A percentile compares a stretch with the other conserved stretches of the same genome.
Evolutionary conservation across 2,329 filamentous ascomycete genomes (phyloP).

Genomic region (Penicillium corylophilum): DNA sequence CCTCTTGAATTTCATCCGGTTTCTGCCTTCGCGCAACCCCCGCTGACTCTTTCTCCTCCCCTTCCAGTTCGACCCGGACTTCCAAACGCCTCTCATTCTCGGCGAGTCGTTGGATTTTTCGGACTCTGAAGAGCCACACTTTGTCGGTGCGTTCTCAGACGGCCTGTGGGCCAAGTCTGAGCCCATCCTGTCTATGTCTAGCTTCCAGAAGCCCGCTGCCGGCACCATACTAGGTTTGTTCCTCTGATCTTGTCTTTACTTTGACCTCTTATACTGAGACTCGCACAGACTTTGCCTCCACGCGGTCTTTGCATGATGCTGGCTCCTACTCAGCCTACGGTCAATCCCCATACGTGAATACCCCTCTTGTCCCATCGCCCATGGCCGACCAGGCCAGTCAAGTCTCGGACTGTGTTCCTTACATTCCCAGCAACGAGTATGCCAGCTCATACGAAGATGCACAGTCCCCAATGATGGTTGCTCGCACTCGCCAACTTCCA

Average conservation of each 20-base stretch:
- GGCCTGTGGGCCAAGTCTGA: constrained; percentile 57
- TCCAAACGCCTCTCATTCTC: constrained; percentile 48
- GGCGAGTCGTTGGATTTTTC: constrained; percentile 49
- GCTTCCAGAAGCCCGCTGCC: constrained; percentile 73
- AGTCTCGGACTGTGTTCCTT: constrained; percentile 42
- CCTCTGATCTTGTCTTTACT: not conserved
- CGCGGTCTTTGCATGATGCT: constrained; percentile 40
- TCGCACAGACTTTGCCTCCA: constrained; percentile 37
- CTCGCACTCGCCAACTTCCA: constrained; percentile 59
- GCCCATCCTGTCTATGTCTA: constrained; percentile 74
- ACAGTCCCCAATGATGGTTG: constrained; percentile 65
- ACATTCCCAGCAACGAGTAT: constrained; percentile 39
- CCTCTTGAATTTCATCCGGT: not conserved
- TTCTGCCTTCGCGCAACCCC: constrained; percentile 2
- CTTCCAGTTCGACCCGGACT: constrained; percentile 44
- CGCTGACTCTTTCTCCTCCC: constrained; percentile 17
- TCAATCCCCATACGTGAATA: constrained; percentile 40
- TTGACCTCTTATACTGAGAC: constrained; percentile 10
- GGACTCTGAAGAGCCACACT: constrained; percentile 46
- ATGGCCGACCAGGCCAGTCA: constrained; percentile 44
- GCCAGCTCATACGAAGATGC: constrained; percentile 58
- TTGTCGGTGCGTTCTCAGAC: constrained; percentile 47
- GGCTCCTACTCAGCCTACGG: constrained; percentile 43
- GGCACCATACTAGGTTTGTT: constrained; percentile 79
- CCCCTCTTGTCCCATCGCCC: constrained; percentile 41